These are phyloP conservation scores for Dipodascopsis uninucleata DNA, from an alignment of 805 yeast genomes.

Conservation along the genomic window DNA sequence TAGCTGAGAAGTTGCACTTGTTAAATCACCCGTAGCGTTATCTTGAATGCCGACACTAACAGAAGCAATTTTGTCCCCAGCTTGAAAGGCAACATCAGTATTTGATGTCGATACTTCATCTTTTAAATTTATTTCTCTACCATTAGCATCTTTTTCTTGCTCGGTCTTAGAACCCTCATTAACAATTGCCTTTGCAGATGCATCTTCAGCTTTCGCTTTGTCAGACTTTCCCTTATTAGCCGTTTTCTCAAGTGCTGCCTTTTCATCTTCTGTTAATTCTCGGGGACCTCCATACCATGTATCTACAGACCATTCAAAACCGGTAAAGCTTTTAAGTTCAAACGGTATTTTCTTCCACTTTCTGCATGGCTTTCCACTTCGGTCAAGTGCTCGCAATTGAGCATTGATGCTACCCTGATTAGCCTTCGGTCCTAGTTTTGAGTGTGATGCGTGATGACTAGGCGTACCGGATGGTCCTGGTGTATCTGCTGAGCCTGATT, in stretches of 20 bases:
- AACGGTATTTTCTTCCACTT: slow-evolving; percentile 44
- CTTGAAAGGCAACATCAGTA: too few relatives aligned
- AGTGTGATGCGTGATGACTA: slow-evolving; percentile 22
- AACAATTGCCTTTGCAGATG: too few relatives aligned
- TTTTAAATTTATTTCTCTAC: neutral
- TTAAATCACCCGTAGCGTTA: too few relatives aligned
- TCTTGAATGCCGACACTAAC: too few relatives aligned
- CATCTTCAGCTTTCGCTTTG: slow-evolving; percentile 1
- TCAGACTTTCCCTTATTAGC: neutral
- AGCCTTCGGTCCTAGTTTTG: slow-evolving; percentile 32
- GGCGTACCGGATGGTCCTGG: slow-evolving; percentile 2
- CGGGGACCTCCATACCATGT: slow-evolving; percentile 41
- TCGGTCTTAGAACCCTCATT: neutral
- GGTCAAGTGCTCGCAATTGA: slow-evolving; percentile 40
- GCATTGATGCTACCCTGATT: slow-evolving; percentile 36
- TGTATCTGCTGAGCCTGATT: neutral
- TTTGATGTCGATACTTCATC: neutral
- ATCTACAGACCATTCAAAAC: slow-evolving; percentile 38
- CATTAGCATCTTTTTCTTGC: too few relatives aligned
- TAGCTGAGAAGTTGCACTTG: too few relatives aligned
- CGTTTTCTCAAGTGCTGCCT: neutral
- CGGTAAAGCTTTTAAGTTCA: slow-evolving; percentile 45
- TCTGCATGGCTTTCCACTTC: slow-evolving; percentile 44
- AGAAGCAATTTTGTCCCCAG: neutral
- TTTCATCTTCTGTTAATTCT: slow-evolving; percentile 4